These are phyloP conservation scores for Colletotrichum tropicale DNA, from an alignment of 2,329 filamentous ascomycete species.

Conservation along the genomic window DNA sequence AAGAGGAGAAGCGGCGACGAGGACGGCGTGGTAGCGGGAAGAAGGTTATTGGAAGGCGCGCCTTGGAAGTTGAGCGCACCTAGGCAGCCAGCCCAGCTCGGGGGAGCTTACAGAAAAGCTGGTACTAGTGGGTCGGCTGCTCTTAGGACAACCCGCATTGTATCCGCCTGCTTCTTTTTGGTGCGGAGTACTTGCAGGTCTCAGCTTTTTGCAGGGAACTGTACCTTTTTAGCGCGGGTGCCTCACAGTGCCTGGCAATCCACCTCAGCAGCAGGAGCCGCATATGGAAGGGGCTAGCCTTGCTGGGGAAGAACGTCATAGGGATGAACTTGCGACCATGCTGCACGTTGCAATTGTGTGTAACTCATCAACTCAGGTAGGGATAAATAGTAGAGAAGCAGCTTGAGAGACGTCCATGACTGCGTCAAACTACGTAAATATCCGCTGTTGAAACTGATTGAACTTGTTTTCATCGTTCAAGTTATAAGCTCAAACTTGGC, in stretches of 20 bases:
- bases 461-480: not conserved
- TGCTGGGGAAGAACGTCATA: conserved; percentile 6
- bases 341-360: not conserved
- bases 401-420: not conserved
- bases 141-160: not conserved
- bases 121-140: not conserved
- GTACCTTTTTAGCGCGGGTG: not conserved
- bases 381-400: not conserved
- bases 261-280: not conserved
- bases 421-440: not conserved
- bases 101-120: conserved; percentile 19
- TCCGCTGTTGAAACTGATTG: not conserved
- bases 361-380: not conserved
- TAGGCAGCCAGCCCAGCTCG: not conserved
- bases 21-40: not conserved
- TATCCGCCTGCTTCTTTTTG: not conserved
- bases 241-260: not conserved
- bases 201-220: not conserved
- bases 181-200: not conserved
- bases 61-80: not conserved
- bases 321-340: not conserved
- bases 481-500: not conserved
- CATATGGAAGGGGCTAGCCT: not conserved
- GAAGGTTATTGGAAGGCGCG: conserved; percentile 9
- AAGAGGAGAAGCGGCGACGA: not conserved